These are phyloP conservation scores for Cryptosporidium muris DNA, from an alignment of 169 alveolate genomes.

Conservation along the genomic window DNA sequence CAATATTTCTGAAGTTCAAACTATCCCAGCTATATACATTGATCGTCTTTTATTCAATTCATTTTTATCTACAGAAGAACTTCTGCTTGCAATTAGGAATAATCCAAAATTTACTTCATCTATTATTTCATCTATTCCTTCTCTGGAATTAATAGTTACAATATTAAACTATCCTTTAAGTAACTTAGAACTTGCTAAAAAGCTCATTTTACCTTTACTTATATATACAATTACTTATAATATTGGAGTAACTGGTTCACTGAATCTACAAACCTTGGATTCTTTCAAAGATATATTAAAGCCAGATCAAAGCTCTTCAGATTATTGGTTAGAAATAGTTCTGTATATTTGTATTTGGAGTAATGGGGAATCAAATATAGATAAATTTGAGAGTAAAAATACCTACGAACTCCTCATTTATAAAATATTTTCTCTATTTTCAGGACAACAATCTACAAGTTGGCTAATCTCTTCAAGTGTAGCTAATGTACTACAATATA, in stretches of 20 bases:
- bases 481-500: no score
- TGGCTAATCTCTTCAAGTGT: no score
- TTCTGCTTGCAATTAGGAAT: slow-evolving; percentile 21
- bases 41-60: slow-evolving; percentile 43
- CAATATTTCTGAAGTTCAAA: background rate
- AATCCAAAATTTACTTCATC: slow-evolving; percentile 21
- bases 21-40: background rate
- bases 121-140: slow-evolving; percentile 15
- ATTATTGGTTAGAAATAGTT: no score
- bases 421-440: no score
- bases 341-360: no score
- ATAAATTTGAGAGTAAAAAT: no score
- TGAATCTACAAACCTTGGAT: slow-evolving; percentile 16
- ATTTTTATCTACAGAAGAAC: slow-evolving; percentile 41
- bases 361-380: no score
- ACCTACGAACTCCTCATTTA: no score
- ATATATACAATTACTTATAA: slow-evolving; percentile 15
- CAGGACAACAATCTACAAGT: no score
- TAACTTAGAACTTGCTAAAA: slow-evolving; percentile 2
- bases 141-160: slow-evolving; percentile 39
- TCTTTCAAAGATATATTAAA: background rate
- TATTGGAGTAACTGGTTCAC: slow-evolving; percentile 4
- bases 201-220: background rate
- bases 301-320: background rate
- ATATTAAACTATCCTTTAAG: background rate